Conservation (phyloP, 2,329 filamentous ascomycete species). For the Sclerotinia spermophila region DNA sequence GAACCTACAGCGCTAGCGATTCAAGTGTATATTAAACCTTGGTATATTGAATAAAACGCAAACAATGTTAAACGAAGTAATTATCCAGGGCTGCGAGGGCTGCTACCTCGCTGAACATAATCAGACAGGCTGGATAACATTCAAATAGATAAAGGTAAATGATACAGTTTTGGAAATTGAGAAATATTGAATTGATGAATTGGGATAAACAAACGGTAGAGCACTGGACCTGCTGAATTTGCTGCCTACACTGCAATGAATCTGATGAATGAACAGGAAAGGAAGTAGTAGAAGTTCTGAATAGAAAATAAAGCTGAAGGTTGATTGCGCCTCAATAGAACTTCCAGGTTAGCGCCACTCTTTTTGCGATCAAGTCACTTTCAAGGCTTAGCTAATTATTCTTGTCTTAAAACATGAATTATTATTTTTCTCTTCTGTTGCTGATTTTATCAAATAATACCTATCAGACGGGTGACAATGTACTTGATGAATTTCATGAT, state of each 20-base stretch:
- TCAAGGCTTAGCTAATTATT: conserved; percentile 16
- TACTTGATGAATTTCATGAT: background rate
- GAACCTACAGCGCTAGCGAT: conserved; percentile 16
- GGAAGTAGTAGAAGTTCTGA: background rate
- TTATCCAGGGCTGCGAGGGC: conserved; percentile 15
- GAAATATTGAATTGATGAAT: background rate
- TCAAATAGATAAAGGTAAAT: conserved; percentile 7
- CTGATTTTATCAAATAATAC: background rate
- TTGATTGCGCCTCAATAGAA: conserved; percentile 16
- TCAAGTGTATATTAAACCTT: background rate
- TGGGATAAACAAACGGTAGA: background rate
- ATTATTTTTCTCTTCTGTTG: background rate
- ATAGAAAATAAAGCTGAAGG: conserved; percentile 18
- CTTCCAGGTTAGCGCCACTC: conserved; percentile 18
- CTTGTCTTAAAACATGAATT: background rate
- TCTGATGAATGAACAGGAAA: background rate
- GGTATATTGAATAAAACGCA: background rate
- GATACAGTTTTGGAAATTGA: background rate
- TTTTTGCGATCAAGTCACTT: conserved; percentile 14
- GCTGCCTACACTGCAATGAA: background rate
- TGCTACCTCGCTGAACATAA: conserved; percentile 18
- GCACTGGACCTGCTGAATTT: background rate
- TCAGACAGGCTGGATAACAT: conserved; percentile 13
- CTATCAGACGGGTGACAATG: background rate
- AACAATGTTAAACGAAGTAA: conserved; percentile 2